Conservation (phyloP, 257 asterid species). For the Gentiana straminea region DNA sequence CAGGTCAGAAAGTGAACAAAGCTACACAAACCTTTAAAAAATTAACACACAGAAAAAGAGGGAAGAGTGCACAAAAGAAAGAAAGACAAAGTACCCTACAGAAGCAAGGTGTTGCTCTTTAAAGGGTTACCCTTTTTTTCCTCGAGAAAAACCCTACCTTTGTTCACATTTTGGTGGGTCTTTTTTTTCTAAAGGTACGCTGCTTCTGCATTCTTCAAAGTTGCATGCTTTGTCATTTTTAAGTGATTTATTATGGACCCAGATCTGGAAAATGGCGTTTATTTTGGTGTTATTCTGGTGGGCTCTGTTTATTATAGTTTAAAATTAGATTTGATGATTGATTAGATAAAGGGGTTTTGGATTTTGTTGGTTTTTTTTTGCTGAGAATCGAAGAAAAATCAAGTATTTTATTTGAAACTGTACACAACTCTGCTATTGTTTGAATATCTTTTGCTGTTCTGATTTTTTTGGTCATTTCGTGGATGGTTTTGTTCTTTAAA, state of each 20-base stretch:
- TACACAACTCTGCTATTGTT: neutral
- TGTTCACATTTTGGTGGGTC: conserved; percentile 2
- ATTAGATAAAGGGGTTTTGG: neutral
- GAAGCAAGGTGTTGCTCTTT: conserved; percentile 12
- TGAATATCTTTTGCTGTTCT: neutral
- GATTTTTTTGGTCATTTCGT: neutral
- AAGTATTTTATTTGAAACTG: neutral
- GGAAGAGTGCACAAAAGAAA: neutral
- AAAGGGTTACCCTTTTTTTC: neutral
- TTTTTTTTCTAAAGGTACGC: conserved; percentile 4
- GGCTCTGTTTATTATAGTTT: neutral
- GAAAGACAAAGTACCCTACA: conserved; percentile 1
- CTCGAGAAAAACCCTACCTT: conserved; percentile 13
- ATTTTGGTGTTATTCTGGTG: neutral
- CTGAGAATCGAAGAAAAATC: neutral
- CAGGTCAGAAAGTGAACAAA: conserved; percentile 7
- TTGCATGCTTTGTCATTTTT: conserved; percentile 6
- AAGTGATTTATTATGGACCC: neutral
- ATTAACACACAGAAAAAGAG: neutral
- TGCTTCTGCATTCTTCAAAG: conserved; percentile 7
- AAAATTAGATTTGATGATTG: neutral
- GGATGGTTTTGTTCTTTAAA: neutral
- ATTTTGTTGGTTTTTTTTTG: neutral
- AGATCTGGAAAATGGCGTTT: conserved; percentile 9
- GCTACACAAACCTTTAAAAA: neutral